These are phyloP conservation scores for Colletotrichum tabaci DNA, from an alignment of 2,329 filamentous ascomycete species.

Conservation along the genomic window DNA sequence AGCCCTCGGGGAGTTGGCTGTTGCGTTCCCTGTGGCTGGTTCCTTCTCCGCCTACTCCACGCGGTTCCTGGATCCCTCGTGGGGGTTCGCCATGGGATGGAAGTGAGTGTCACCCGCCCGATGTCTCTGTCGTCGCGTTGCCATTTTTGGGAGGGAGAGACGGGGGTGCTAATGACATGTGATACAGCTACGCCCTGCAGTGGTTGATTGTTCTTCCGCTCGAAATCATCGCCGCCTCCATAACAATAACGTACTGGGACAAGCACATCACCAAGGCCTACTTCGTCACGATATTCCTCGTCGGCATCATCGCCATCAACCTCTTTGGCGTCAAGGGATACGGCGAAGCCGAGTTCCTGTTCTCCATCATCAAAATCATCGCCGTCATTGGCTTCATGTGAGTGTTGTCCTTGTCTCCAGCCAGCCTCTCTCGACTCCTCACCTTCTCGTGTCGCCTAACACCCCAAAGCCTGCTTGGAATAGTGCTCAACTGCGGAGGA, in stretches of 20 bases:
- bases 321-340: constrained; percentile 91
- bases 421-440: constrained; percentile 7
- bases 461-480: constrained; percentile 78
- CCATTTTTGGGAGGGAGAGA: no score
- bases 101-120: constrained; percentile 69
- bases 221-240: constrained; percentile 88
- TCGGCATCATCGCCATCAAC: constrained; percentile 85
- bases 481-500: constrained; percentile 88
- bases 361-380: constrained; percentile 87
- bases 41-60: constrained; percentile 95
- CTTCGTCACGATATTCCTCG: constrained; percentile 87
- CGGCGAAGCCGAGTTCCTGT: constrained; percentile 90
- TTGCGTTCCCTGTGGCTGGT: constrained; percentile 90
- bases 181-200: constrained; percentile 81
- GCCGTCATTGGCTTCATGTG: constrained; percentile 92
- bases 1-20: constrained; percentile 91
- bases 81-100: constrained; percentile 97
- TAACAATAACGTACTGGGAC: constrained; percentile 89
- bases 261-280: constrained; percentile 75
- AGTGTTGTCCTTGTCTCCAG: constrained; percentile 50
- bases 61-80: constrained; percentile 91
- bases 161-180: constrained; percentile 22
- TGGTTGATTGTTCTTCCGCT: constrained; percentile 89
- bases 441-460: not conserved
- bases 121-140: not conserved